Conservation (phyloP, 345 rosid genomes). For the Salix exigua region DNA sequence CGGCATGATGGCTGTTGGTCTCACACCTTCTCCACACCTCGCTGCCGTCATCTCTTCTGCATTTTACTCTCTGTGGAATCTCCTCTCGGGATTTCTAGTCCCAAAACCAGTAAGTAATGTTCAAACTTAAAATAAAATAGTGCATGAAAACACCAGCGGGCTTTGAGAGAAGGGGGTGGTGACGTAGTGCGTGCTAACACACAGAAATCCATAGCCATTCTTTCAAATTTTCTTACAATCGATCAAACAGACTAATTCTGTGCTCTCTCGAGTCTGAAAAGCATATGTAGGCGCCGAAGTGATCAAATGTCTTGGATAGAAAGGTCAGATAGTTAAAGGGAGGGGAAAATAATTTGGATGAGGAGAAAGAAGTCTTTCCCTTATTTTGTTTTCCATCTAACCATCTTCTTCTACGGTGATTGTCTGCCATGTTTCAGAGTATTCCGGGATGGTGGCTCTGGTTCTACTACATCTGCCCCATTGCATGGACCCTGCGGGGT, state of each 20-base stretch:
- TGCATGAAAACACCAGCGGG: neutral
- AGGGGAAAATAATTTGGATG: no score
- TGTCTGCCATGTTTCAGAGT: slow-evolving; percentile 34
- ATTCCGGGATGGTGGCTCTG: slow-evolving; percentile 98
- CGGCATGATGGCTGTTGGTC: slow-evolving; percentile 94
- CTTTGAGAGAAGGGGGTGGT: neutral
- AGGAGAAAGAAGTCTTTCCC: neutral
- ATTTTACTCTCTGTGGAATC: slow-evolving; percentile 89
- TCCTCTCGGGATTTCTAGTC: slow-evolving; percentile 78
- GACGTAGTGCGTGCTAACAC: neutral
- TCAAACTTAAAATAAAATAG: neutral
- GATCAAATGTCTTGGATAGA: no score
- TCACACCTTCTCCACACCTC: slow-evolving; percentile 69
- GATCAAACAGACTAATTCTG: neutral
- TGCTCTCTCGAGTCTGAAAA: no score
- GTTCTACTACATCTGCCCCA: slow-evolving; percentile 86
- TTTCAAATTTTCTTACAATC: neutral
- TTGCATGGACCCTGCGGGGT: slow-evolving; percentile 88
- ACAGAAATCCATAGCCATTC: neutral
- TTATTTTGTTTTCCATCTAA: neutral
- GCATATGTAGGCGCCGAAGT: no score
- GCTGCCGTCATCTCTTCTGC: slow-evolving; percentile 87
- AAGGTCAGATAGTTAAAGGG: no score
- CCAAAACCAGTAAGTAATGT: slow-evolving; percentile 60
- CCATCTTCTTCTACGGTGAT: neutral